Conservation (phyloP, 2,329 filamentous ascomycete genomes). For the Alternaria triticina region DNA sequence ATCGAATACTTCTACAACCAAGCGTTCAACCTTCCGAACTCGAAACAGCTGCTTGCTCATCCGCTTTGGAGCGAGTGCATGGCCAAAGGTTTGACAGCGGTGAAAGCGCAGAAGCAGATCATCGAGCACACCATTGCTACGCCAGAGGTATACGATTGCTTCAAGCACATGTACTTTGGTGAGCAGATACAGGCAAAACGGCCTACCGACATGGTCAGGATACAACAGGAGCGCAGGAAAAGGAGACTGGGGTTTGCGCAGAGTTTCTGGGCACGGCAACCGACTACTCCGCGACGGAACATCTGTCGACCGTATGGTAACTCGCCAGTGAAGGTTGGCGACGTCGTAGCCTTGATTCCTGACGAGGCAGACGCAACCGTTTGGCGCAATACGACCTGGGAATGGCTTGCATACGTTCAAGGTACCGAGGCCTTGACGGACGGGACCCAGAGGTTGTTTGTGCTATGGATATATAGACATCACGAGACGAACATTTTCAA, state of each 20-base stretch:
- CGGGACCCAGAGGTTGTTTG: slow-evolving; percentile 59
- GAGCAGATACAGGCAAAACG: slow-evolving; percentile 53
- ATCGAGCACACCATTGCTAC: slow-evolving; percentile 68
- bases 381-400: slow-evolving; percentile 63
- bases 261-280: not conserved
- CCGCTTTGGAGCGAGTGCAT: slow-evolving; percentile 61
- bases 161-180: slow-evolving; percentile 68
- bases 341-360: slow-evolving; percentile 57
- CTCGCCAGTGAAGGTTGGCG: slow-evolving; percentile 49
- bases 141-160: slow-evolving; percentile 69
- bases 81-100: slow-evolving; percentile 2
- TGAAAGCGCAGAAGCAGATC: slow-evolving; percentile 25
- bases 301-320: slow-evolving; percentile 7
- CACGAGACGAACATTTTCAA: slow-evolving; percentile 72
- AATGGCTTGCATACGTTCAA: slow-evolving; percentile 77
- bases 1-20: slow-evolving; percentile 71
- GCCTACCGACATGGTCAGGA: slow-evolving; percentile 12
- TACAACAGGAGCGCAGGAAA: slow-evolving; percentile 19
- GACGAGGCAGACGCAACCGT: slow-evolving; percentile 55
- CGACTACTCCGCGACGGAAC: not conserved
- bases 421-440: slow-evolving; percentile 36
- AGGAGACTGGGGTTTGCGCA: slow-evolving; percentile 21
- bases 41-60: slow-evolving; percentile 45
- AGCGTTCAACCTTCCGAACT: slow-evolving; percentile 56
- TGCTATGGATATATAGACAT: slow-evolving; percentile 77